Evolutionary conservation across 2,329 filamentous ascomycete genomes (phyloP), one percentile per base, ranked within the genome.

Genomic region (Chalaropsis thielavioides): DNA sequence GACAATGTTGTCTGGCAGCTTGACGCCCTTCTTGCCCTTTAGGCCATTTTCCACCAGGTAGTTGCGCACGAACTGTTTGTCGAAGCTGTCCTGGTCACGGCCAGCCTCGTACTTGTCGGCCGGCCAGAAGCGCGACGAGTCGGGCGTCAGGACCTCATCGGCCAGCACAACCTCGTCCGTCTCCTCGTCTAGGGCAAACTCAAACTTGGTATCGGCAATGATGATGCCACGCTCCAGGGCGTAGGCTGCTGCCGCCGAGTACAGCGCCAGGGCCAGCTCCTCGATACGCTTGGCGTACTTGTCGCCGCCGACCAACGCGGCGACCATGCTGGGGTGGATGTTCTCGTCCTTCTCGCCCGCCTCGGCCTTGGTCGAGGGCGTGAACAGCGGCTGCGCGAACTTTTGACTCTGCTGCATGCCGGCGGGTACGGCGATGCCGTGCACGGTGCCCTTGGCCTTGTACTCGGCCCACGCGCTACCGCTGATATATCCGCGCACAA

Each of bases 91-190:
- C 77, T 95, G 90, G 65, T 87, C 81, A 68, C 80, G 80, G 1
- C 92, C 91, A 19, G 88, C 75, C 72, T 85, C 81, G 62, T 72
- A 73, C 72, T 80, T 80, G 54, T 84, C 84, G 68, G 81, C 83
- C 0, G 86, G 85, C 92, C 92, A 97, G 80, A 96, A 96, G 17
- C 92, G 83, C 62, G 88, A 92, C 64, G 83, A 87, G 73, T 90
- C 87, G 1, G 91, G 90, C 7, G 90, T 95, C 67, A 95, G 77
- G 24, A 95, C 89, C 77, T 95, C 90, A 72, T 95, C 90, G 3
- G 91, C 84, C 62, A 75, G 68, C 35, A 72, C 70, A 4, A 74
- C 69, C 66, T 72, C 71, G 61, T 72, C 72, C 22, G 67, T 71
- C 61, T 66, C 71, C 38, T 69, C 69, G 54, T 73, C 72, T 64